Base-by-base conservation (phyloP, 192 early-diverging fungal genomes). In the Gamsiella multidivaricata region DNA sequence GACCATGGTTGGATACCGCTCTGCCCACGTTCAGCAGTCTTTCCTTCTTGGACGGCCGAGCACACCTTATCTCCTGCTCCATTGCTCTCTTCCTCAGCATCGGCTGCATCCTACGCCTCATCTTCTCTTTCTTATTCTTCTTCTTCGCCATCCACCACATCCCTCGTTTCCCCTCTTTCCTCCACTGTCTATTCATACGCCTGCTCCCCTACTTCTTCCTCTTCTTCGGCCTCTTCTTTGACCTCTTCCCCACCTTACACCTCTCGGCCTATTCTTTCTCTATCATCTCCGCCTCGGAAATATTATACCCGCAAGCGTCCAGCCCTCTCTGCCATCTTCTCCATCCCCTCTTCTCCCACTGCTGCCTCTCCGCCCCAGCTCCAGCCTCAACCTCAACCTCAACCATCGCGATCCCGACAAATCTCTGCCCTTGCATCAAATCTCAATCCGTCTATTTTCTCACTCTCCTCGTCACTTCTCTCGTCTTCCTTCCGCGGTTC, bases 361-460 rank as follows among this genome's bases (percentile, higher is more conserved):
- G n/a, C n/a, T n/a, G n/a, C 41, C 70, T 62, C 57, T 74, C 80
- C 50, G 57, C 54, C 20, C 56, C 59, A 31, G 39, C 61, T 56
- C 81, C 64, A 41, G 62, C 52, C 46, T 64, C 46, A 32, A 46
- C 36, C 22, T 37, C 51, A 23, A 25, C 57, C 6, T 32, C 54
- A 15, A 39, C 15, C 22, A 36, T 0, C 15, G 20, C 55, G 53
- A 11, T 32, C 53, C n/a, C 51, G 60, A 18, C 58, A 47, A 36
- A 17, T 26, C 12, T 60, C 69, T 6, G 41, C 41, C 41, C 52
- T 53, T 15, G 50, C 25, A 49, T 43, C 49, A 28, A 34, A 18
- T 55, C 23, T 33, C 37, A 22, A 37, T 11, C 12, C 25, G 26
- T 9, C 69, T 23, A 31, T 23, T 22, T 25, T 28, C 42, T 11